These are phyloP conservation scores for Pestalotiopsis sp. DNA, from an alignment of 2,329 filamentous ascomycete species.

Conservation along the genomic window DNA sequence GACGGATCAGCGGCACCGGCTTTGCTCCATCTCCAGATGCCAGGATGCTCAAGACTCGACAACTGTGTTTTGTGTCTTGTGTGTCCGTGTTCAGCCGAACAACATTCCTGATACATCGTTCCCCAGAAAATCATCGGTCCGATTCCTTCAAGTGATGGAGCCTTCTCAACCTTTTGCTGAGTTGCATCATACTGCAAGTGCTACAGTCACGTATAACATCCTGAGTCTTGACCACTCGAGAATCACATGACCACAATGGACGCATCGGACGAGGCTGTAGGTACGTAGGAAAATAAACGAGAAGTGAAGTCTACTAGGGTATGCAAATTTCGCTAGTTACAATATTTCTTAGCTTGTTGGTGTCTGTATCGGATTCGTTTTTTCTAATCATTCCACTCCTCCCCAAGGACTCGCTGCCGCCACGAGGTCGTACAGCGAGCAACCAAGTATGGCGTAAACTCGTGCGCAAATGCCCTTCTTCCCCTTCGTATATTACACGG, in stretches of 20 bases:
- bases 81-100: not conserved
- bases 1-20: not conserved
- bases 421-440: not conserved
- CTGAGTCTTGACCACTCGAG: not conserved
- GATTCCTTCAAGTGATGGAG: not conserved
- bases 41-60: not conserved
- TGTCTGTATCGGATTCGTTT: not conserved
- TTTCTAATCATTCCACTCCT: not conserved
- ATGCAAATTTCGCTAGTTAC: slow-evolving; percentile 7
- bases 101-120: not conserved
- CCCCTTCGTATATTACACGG: not conserved
- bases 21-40: not conserved
- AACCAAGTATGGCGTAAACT: not conserved
- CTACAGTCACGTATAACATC: not conserved
- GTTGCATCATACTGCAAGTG: too few relatives aligned
- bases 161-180: not conserved
- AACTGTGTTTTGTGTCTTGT: not conserved
- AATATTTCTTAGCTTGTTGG: slow-evolving; percentile 1
- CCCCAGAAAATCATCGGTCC: not conserved
- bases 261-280: not conserved
- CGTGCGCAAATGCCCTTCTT: not conserved
- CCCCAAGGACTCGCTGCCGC: not conserved
- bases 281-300: not conserved
- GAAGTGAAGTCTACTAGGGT: slow-evolving; percentile 11
- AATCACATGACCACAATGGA: not conserved